Percentiles rank a stretch among this genome's conserved stretches.
phyloP scores from a whole-genome alignment of 1,139 yeast genomes.

The Pichia sp. region DNA sequence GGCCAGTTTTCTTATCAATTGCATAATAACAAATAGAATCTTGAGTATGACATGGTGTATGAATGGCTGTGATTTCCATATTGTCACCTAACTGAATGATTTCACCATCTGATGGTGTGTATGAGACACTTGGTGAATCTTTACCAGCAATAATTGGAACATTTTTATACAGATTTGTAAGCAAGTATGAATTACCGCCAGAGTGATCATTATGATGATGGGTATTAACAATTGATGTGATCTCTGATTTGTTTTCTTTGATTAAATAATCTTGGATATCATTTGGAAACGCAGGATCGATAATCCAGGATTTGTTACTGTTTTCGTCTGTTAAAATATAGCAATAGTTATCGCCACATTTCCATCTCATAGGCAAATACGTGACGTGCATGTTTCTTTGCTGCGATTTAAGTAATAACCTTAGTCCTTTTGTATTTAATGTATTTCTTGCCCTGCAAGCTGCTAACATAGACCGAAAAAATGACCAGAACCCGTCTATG shows the following conservation, averaged over 20 bases:
- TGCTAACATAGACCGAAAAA: too few relatives aligned
- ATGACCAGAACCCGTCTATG: too few relatives aligned
- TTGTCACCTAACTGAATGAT: slow-evolving; percentile 56
- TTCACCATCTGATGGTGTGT: slow-evolving; percentile 62
- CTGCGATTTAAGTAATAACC: neutral
- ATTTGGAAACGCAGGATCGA: slow-evolving; percentile 73
- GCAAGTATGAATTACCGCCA: slow-evolving; percentile 65
- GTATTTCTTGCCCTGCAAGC: neutral
- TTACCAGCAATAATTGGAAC: slow-evolving; percentile 82
- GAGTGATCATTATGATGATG: slow-evolving; percentile 96
- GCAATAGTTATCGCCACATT: slow-evolving; percentile 84
- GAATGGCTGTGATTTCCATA: slow-evolving; percentile 70
- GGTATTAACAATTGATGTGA: slow-evolving; percentile 81
- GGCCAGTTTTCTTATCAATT: slow-evolving; percentile 52
- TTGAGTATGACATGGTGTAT: slow-evolving; percentile 97
- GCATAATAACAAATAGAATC: slow-evolving; percentile 88
- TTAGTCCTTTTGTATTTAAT: neutral
- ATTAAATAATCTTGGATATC: slow-evolving; percentile 36
- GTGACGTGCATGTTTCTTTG: slow-evolving; percentile 64
- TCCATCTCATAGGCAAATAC: slow-evolving; percentile 92
- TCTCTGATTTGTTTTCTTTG: slow-evolving; percentile 33
- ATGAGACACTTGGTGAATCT: slow-evolving; percentile 63
- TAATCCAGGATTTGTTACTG: slow-evolving; percentile 67
- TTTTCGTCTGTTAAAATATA: slow-evolving; percentile 68
- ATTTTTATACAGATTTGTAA: slow-evolving; percentile 36